Evolutionary conservation across 129 eudicot genomes (phyloP).

Genomic region (Tagetes patula): DNA sequence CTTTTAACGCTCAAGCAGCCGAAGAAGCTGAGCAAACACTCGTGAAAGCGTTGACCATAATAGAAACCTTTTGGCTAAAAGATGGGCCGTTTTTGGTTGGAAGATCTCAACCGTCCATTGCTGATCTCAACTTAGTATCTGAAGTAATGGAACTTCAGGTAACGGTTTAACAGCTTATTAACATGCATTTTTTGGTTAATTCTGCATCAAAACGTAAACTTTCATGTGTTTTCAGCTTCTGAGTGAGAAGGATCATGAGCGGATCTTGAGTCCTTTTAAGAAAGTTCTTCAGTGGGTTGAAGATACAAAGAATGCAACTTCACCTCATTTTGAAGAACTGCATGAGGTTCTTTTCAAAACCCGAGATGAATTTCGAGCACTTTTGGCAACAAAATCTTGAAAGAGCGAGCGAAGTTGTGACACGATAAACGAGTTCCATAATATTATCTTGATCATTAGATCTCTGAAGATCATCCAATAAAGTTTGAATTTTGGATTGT

Average conservation of each 20-base stretch:
- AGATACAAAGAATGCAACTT: conserved; percentile 48
- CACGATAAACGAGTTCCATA: conserved; percentile 2
- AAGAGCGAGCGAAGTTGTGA: conserved; percentile 34
- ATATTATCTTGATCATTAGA: neutral
- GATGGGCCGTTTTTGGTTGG: conserved; percentile 60
- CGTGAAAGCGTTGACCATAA: conserved; percentile 40
- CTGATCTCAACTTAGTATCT: conserved; percentile 67
- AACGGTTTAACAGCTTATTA: neutral
- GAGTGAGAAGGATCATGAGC: conserved; percentile 48
- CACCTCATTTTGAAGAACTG: conserved; percentile 72
- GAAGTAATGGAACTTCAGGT: conserved; percentile 78
- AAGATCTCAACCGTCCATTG: conserved; percentile 65
- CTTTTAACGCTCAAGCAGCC: conserved; percentile 41
- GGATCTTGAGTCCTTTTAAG: conserved; percentile 58
- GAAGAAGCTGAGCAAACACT: conserved; percentile 48
- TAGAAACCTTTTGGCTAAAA: conserved; percentile 67
- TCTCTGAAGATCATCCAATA: neutral
- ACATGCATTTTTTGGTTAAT: neutral
- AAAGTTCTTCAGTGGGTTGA: conserved; percentile 63
- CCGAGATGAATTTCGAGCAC: conserved; percentile 34
- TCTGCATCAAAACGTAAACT: neutral
- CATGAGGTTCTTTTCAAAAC: conserved; percentile 37
- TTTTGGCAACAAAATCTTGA: conserved; percentile 17
- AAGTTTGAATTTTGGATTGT: conserved; percentile 4
- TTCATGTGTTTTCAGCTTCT: conserved; percentile 39